Percentiles rank a stretch among this genome's conserved stretches.
phyloP scores from a whole-genome alignment of 1,284 basidiomycete genomes.

The Malassezia obtusa region DNA sequence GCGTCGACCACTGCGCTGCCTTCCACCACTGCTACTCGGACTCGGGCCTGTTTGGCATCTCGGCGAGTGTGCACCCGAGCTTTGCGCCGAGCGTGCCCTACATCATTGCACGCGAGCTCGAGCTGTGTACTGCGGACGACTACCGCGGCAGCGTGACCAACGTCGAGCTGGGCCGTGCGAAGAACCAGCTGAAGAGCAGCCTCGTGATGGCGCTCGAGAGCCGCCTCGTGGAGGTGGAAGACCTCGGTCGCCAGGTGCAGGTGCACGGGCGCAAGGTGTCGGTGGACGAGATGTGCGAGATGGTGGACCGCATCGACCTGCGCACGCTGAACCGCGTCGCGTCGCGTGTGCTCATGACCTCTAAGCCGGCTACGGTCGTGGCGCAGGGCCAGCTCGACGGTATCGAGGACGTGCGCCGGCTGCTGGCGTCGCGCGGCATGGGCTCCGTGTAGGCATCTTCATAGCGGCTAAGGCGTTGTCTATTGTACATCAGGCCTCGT shows the following conservation, averaged over 20 bases:
- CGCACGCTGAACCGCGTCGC: conserved; percentile 66
- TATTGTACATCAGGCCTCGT: neutral
- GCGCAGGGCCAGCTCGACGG: conserved; percentile 38
- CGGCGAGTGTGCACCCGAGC: conserved; percentile 71
- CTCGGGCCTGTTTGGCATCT: conserved; percentile 84
- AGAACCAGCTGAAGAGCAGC: conserved; percentile 89
- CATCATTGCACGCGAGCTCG: conserved; percentile 70
- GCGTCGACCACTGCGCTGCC: conserved; percentile 90
- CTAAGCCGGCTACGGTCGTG: conserved; percentile 38
- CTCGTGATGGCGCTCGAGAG: conserved; percentile 94
- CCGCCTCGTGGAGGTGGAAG: conserved; percentile 62
- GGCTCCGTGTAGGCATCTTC: neutral
- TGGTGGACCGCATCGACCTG: conserved; percentile 71
- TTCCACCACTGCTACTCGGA: conserved; percentile 98
- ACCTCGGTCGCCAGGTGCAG: conserved; percentile 63
- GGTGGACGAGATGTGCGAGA: conserved; percentile 79
- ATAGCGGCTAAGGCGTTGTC: no score
- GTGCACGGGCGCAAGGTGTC: conserved; percentile 82
- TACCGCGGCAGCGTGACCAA: conserved; percentile 53
- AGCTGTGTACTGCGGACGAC: conserved; percentile 47
- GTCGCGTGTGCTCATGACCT: conserved; percentile 57
- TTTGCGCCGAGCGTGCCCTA: conserved; percentile 63
- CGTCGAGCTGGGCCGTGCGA: conserved; percentile 70
- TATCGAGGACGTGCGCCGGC: conserved; percentile 32
- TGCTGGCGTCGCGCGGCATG: conserved; percentile 33